Evolutionary conservation across 345 rosid genomes (phyloP).

Genomic region (Salix dunnii): DNA sequence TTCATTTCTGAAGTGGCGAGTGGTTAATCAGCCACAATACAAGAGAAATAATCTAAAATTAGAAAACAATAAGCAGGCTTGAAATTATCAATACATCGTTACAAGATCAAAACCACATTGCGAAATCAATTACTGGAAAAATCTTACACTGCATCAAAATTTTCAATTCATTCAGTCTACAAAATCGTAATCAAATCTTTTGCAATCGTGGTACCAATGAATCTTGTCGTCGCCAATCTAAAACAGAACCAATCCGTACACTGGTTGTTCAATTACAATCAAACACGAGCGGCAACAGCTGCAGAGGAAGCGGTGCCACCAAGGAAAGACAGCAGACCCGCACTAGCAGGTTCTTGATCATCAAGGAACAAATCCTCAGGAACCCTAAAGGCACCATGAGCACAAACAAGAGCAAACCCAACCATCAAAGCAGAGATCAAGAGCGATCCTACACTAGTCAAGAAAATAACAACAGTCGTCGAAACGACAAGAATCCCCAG

Average conservation of each 20-base stretch:
- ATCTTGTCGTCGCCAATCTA: background rate
- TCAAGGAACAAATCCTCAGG: slow-evolving; percentile 84
- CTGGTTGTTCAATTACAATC: background rate
- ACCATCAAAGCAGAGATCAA: slow-evolving; percentile 62
- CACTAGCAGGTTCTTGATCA: slow-evolving; percentile 60
- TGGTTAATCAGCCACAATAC: background rate
- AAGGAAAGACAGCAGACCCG: slow-evolving; percentile 69
- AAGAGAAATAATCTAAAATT: background rate
- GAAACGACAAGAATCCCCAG: slow-evolving; percentile 47
- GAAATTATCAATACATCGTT: background rate
- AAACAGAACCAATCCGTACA: background rate
- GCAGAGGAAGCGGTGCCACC: slow-evolving; percentile 64
- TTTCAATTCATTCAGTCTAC: background rate
- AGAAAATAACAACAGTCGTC: slow-evolving; percentile 62
- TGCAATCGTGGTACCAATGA: background rate
- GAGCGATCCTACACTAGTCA: slow-evolving; percentile 77
- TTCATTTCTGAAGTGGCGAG: background rate
- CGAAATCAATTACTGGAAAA: background rate
- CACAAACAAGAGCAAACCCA: slow-evolving; percentile 64
- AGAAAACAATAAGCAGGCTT: background rate
- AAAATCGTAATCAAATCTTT: background rate
- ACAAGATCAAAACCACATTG: background rate
- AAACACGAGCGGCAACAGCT: slow-evolving; percentile 52
- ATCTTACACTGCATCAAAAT: background rate
- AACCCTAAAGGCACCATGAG: slow-evolving; percentile 79